Percentiles rank a stretch among this genome's conserved stretches.
Conservation (phyloP, 805 yeast genomes). For the Candida adriatica region DNA sequence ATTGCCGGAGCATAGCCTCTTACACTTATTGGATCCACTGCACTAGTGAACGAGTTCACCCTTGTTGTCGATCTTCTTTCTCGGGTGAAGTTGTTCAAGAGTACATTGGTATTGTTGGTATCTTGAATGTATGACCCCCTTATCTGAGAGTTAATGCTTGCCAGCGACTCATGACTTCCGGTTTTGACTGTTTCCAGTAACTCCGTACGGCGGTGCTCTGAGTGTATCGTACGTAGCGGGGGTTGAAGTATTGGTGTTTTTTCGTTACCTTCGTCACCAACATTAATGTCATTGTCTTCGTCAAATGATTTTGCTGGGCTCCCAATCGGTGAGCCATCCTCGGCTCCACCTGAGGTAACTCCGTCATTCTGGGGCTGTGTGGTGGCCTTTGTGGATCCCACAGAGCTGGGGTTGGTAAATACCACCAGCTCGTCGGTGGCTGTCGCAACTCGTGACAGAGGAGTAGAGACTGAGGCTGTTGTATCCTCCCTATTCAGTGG, state of each 20-base stretch:
- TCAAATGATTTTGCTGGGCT: neutral
- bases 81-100: slow-evolving; percentile 27
- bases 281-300: no score
- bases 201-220: no score
- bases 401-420: slow-evolving; percentile 22
- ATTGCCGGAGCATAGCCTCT: slow-evolving; percentile 1
- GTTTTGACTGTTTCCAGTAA: no score
- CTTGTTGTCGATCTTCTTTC: slow-evolving; percentile 16
- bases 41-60: slow-evolving; percentile 4
- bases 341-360: neutral
- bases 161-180: no score
- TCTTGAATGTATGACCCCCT: slow-evolving; percentile 31
- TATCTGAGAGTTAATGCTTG: slow-evolving; percentile 5
- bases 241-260: slow-evolving; percentile 9
- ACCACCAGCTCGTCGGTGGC: slow-evolving; percentile 21
- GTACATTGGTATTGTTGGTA: slow-evolving; percentile 24
- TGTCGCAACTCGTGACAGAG: slow-evolving; percentile 18
- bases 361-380: no score
- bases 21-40: slow-evolving; percentile 3
- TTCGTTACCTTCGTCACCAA: no score
- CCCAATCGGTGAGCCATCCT: neutral
- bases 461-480: slow-evolving; percentile 11
- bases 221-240: no score
- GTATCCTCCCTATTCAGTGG: no score
- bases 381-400: slow-evolving; percentile 20